Base-by-base conservation (phyloP, 805 yeast species). In the Candida koratica region DNA sequence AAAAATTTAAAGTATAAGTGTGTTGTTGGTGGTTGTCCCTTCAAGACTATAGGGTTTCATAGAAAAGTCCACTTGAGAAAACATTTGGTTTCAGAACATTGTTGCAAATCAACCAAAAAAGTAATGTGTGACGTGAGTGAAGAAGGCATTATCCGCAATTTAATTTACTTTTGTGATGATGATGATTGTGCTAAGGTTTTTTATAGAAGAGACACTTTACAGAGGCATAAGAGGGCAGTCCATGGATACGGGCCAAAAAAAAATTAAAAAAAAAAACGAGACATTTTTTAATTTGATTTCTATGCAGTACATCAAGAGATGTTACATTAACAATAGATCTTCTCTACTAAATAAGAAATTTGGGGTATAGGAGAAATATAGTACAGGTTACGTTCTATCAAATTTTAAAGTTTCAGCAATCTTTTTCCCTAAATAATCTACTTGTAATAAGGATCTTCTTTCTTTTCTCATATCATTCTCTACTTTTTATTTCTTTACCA, bases 21-120 rank as follows among this genome's bases (percentile, higher is more conserved):
- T 41, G 64, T 64, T 1, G 51, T 57, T 1, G 34, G 41, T 10
- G 43, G 45, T 10, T 61, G 67, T 29, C 62, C 65, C 3, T 54
- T 56, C 49, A 43, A 45, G 25, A 32, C 53, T 2, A 49, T 61
- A 26, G 66, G 65, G 1, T 53, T 52, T 31, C 48, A 49, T 25
- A 55, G 58, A 29, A 59, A 53, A 32, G 55, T 55, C 3, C 46
- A 49, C 26, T 44, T 60, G 20, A 44, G 64, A 25, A 56, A 57
- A 27, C 67, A 61, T 34, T 44, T 54, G 1, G 48, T 53, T 11
- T 29, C 43, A 10, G 44, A 46, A 12, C 66, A 60, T 38, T 53
- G 54, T 26, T 38, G 47, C 19, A 45, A 30, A 15, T 4, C 6
- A 9, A 18, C 8, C 19, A 45, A 30, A 15, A 8, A 10, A 9